phyloP scores from a whole-genome alignment of 1,284 basidiomycete species.

The Tylopilus sp. region DNA sequence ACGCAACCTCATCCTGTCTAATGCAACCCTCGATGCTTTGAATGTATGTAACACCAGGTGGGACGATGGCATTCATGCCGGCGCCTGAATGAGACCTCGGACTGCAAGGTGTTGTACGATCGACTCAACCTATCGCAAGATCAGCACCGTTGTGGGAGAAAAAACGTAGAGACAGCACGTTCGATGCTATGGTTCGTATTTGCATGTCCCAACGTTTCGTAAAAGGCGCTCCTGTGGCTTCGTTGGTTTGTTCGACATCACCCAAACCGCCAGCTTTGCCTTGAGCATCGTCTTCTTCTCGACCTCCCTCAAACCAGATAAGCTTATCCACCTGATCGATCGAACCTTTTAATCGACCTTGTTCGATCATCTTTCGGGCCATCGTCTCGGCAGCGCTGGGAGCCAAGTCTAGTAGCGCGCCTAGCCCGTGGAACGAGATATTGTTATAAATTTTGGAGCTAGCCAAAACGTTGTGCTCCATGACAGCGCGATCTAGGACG shows the following conservation, averaged over 20 bases:
- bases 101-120: conserved; percentile 74
- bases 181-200: conserved; percentile 78
- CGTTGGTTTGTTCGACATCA: conserved; percentile 75
- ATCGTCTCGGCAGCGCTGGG: conserved; percentile 89
- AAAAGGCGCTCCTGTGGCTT: conserved; percentile 82
- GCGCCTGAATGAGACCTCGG: conserved; percentile 54
- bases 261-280: conserved; percentile 89
- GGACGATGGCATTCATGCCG: conserved; percentile 20
- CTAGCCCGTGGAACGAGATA: conserved; percentile 86
- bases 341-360: conserved; percentile 82
- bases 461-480: conserved; percentile 96
- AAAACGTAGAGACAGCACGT: conserved; percentile 47
- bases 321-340: conserved; percentile 93
- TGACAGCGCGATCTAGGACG: conserved; percentile 94
- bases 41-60: conserved; percentile 14
- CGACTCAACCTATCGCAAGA: conserved; percentile 58
- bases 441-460: conserved; percentile 95
- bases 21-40: conserved; percentile 17
- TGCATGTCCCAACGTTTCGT: conserved; percentile 91
- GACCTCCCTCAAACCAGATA: conserved; percentile 83
- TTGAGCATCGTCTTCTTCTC: conserved; percentile 83
- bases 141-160: conserved; percentile 5
- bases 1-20: conserved; percentile 30
- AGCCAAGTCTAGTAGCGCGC: conserved; percentile 77
- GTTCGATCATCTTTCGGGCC: conserved; percentile 94